Conservation (phyloP, 2,329 filamentous ascomycete species). For the Botrytis paeoniae region DNA sequence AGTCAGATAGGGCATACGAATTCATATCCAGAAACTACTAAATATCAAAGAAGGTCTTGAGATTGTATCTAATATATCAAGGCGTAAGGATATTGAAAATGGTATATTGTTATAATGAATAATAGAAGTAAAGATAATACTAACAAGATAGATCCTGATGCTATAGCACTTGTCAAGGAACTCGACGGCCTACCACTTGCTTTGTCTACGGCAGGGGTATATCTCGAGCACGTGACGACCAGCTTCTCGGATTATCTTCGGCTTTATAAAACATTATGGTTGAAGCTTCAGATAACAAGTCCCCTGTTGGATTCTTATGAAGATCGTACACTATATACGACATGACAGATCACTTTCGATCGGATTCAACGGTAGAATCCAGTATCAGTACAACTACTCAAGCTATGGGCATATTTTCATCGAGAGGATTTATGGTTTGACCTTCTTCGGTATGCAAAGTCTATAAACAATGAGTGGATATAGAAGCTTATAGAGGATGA, state of each 20-base stretch:
- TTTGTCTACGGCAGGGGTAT: conserved; percentile 18
- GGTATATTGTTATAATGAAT: conserved; percentile 26
- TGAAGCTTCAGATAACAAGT: conserved; percentile 22
- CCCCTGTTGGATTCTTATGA: conserved; percentile 22
- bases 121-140: conserved; percentile 16
- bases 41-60: conserved; percentile 25
- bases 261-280: conserved; percentile 23
- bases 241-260: conserved; percentile 26
- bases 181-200: conserved; percentile 18
- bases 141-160: conserved; percentile 18
- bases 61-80: conserved; percentile 30
- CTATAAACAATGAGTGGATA: conserved; percentile 21
- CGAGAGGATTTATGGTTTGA: conserved; percentile 47
- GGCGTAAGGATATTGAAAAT: conserved; percentile 25
- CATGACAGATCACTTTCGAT: conserved; percentile 41
- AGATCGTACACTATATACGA: conserved; percentile 23
- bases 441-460: conserved; percentile 37
- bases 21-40: conserved; percentile 22
- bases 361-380: conserved; percentile 37
- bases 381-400: conserved; percentile 39
- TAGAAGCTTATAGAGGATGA: conserved; percentile 21
- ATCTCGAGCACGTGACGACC: conserved; percentile 19
- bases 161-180: conserved; percentile 20
- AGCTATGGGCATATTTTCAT: conserved; percentile 44
- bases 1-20: background rate